A percentile compares a stretch with the other conserved stretches of the same genome.
Evolutionary conservation across 2,329 filamentous ascomycete species (phyloP).

Genomic region (Nakataea oryzae): DNA sequence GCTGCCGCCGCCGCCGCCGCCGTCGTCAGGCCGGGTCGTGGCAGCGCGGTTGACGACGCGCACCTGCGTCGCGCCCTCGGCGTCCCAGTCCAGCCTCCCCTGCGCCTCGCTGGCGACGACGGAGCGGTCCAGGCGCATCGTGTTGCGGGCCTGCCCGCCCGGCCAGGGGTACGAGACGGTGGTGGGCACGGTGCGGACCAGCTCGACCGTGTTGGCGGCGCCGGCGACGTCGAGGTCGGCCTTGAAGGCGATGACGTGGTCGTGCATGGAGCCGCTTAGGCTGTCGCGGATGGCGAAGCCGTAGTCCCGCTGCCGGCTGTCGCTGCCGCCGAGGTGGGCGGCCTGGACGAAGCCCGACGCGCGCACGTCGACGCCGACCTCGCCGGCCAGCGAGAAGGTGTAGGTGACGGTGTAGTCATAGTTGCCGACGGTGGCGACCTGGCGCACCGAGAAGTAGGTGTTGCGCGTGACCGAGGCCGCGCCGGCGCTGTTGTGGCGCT

Average conservation of each 20-base stretch:
- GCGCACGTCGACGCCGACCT: constrained; percentile 37
- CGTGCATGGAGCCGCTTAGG: constrained; percentile 39
- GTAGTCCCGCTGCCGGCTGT: constrained; percentile 31
- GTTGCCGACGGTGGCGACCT: constrained; percentile 40
- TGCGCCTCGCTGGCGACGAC: constrained; percentile 31
- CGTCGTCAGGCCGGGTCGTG: constrained; percentile 24
- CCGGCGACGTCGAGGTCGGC: constrained; percentile 41
- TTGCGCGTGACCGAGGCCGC: constrained; percentile 36
- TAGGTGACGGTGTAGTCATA: constrained; percentile 44
- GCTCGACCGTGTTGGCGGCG: constrained; percentile 30
- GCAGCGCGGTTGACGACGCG: constrained; percentile 39
- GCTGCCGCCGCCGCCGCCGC: no score
- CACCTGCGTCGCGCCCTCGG: constrained; percentile 35
- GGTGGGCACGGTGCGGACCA: constrained; percentile 21
- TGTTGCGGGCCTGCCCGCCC: constrained; percentile 32
- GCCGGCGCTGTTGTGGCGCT: constrained; percentile 30
- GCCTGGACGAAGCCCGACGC: constrained; percentile 44
- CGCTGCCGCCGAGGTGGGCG: constrained; percentile 31
- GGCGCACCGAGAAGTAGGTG: constrained; percentile 32
- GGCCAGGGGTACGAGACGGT: constrained; percentile 35
- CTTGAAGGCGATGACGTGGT: constrained; percentile 46
- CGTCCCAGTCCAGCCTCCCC: constrained; percentile 33
- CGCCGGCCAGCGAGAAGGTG: constrained; percentile 39
- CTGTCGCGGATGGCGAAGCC: constrained; percentile 37
- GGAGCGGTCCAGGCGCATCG: constrained; percentile 36